Percentiles rank a stretch among this genome's conserved stretches.
Conservation (phyloP, 768 basidiomycete genomes). For the Trichaptum fuscoviolaceum region DNA sequence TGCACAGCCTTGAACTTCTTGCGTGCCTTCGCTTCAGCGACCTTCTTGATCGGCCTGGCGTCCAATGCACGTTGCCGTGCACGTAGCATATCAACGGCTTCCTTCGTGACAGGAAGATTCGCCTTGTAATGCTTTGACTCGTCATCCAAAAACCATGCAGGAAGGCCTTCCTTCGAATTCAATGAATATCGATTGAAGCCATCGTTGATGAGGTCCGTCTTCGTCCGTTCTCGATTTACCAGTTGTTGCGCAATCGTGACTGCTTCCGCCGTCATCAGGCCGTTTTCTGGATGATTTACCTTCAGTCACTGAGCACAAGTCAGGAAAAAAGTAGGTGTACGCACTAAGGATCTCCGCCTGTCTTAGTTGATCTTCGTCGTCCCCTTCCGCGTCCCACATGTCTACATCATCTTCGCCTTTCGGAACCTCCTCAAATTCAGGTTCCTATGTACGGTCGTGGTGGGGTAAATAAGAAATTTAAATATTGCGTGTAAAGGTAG, state of each 20-base stretch:
- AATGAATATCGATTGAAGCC: constrained; percentile 94
- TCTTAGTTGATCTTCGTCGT: constrained; percentile 67
- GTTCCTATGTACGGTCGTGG: constrained; percentile 44
- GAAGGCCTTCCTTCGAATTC: constrained; percentile 87
- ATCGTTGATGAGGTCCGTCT: constrained; percentile 85
- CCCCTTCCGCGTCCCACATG: constrained; percentile 79
- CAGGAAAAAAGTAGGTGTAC: constrained; percentile 17
- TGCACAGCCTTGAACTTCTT: constrained; percentile 90
- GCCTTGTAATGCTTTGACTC: constrained; percentile 89
- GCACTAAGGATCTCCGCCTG: constrained; percentile 63
- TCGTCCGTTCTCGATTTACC: constrained; percentile 86
- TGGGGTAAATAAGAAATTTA: constrained; percentile 18
- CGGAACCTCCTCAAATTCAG: constrained; percentile 76
- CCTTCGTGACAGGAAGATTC: constrained; percentile 96
- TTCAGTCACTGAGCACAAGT: background rate
- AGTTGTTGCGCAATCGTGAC: constrained; percentile 87
- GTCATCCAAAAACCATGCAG: constrained; percentile 96
- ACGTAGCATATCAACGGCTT: constrained; percentile 79
- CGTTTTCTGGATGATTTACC: constrained; percentile 49
- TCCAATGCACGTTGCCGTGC: constrained; percentile 92
- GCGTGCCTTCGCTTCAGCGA: constrained; percentile 96
- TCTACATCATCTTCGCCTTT: constrained; percentile 55
- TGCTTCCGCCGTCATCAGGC: constrained; percentile 83
- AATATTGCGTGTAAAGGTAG: background rate
- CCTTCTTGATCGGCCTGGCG: constrained; percentile 97